Evolutionary conservation across 176 grass and related monocot genomes (phyloP).

Genomic region (Chrysopogon serrulatus): DNA sequence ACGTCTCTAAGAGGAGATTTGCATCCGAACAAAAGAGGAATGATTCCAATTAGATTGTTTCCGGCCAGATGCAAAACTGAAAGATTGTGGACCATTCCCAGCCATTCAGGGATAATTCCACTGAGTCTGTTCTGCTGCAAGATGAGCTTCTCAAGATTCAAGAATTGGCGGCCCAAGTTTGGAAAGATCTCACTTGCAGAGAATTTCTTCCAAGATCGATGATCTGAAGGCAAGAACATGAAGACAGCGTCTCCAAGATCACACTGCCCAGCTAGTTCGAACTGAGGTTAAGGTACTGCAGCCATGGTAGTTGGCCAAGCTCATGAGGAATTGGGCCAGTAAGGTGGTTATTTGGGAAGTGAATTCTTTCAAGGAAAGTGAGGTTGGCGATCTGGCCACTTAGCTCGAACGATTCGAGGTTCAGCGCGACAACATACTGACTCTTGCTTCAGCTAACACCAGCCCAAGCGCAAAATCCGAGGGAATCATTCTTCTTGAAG

Average conservation of each 20-base stretch:
- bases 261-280: conserved; percentile 10
- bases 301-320: too few species aligned
- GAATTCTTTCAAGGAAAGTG: conserved; percentile 23
- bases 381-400: conserved; percentile 33
- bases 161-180: conserved; percentile 9
- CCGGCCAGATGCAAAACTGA: background rate
- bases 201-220: conserved; percentile 22
- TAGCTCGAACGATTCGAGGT: background rate
- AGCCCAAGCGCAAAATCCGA: conserved; percentile 25
- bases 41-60: conserved; percentile 6
- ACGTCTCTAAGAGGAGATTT: background rate
- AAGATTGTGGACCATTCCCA: conserved; percentile 10
- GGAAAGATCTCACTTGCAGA: conserved; percentile 13
- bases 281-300: too few species aligned
- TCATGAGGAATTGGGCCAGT: too few species aligned
- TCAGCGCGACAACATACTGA: conserved; percentile 16
- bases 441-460: conserved; percentile 34
- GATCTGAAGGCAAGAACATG: conserved; percentile 11
- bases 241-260: conserved; percentile 1
- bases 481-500: background rate
- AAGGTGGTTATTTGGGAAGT: too few species aligned
- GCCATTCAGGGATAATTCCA: background rate
- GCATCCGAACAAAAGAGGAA: conserved; percentile 14
- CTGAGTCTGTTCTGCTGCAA: background rate
- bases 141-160: too few species aligned